Conservation (phyloP, 2,329 filamentous ascomycete species). For the Scytalidium lignicola region DNA sequence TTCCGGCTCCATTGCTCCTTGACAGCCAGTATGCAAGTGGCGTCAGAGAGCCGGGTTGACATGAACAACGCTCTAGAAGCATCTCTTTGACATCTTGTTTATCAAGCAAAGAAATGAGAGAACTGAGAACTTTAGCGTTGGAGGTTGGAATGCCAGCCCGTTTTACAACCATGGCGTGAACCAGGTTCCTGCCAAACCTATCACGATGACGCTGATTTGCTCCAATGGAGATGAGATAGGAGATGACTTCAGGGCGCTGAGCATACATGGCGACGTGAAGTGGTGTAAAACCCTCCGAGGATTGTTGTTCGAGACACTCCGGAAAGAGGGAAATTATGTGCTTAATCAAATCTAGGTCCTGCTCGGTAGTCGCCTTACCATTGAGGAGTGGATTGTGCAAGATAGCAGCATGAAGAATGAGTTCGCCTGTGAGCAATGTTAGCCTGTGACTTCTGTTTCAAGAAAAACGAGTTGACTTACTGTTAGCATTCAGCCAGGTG, state of each 20-base stretch:
- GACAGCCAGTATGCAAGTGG: slow-evolving; percentile 58
- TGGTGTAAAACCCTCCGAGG: slow-evolving; percentile 55
- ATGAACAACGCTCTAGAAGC: slow-evolving; percentile 52
- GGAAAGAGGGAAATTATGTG: slow-evolving; percentile 62
- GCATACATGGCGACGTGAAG: slow-evolving; percentile 60
- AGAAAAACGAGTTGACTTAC: slow-evolving; percentile 36
- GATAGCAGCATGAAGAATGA: slow-evolving; percentile 63
- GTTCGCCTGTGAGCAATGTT: slow-evolving; percentile 40
- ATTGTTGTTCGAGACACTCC: slow-evolving; percentile 57
- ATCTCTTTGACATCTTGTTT: slow-evolving; percentile 49
- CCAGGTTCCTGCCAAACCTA: slow-evolving; percentile 56
- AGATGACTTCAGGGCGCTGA: slow-evolving; percentile 48
- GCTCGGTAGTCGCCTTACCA: slow-evolving; percentile 12
- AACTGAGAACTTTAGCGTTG: slow-evolving; percentile 31
- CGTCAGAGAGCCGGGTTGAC: slow-evolving; percentile 49
- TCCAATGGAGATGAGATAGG: slow-evolving; percentile 60
- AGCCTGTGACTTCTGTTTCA: slow-evolving; percentile 9
- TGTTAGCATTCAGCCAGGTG: slow-evolving; percentile 56
- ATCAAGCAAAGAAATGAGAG: slow-evolving; percentile 55
- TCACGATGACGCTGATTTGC: slow-evolving; percentile 66
- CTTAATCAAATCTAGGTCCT: slow-evolving; percentile 51
- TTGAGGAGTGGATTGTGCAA: slow-evolving; percentile 30
- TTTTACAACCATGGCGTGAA: slow-evolving; percentile 52
- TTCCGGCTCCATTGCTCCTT: slow-evolving; percentile 7
- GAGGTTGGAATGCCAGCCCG: not conserved